Percentiles rank a stretch among this genome's conserved stretches.
Evolutionary conservation across 1,139 yeast species (phyloP).

Genomic region (Sugiyamaella sp.): DNA sequence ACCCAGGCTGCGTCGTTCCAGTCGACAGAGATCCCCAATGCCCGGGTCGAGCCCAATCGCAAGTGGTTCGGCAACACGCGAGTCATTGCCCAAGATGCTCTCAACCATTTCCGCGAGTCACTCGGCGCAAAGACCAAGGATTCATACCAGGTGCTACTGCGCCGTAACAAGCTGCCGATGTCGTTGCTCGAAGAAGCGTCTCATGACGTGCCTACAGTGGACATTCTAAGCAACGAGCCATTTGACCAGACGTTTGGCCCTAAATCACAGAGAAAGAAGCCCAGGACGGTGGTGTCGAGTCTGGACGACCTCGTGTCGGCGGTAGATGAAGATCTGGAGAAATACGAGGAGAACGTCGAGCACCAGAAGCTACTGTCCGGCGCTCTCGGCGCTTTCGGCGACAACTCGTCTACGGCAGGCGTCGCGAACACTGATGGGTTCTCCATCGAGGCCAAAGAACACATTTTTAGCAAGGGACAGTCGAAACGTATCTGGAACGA

Average conservation of each 20-base stretch:
- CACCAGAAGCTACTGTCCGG: slow-evolving; percentile 56
- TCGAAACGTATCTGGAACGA: slow-evolving; percentile 99
- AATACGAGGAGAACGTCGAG: slow-evolving; percentile 66
- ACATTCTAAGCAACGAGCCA: slow-evolving; percentile 86
- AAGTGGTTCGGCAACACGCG: slow-evolving; percentile 98
- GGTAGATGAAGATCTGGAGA: slow-evolving; percentile 60
- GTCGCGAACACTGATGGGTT: slow-evolving; percentile 72
- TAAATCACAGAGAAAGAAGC: slow-evolving; percentile 90
- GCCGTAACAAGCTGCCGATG: slow-evolving; percentile 94
- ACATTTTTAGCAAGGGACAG: slow-evolving; percentile 95
- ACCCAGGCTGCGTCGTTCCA: slow-evolving; percentile 87
- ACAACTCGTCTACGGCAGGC: slow-evolving; percentile 77
- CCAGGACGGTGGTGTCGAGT: slow-evolving; percentile 73
- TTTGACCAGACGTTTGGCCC: slow-evolving; percentile 88
- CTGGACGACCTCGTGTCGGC: slow-evolving; percentile 77
- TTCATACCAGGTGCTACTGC: slow-evolving; percentile 82
- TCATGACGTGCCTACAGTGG: slow-evolving; percentile 62
- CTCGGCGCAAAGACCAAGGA: slow-evolving; percentile 86
- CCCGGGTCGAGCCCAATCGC: slow-evolving; percentile 93
- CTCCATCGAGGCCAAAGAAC: slow-evolving; percentile 90
- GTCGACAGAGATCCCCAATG: slow-evolving; percentile 83
- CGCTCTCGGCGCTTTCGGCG: slow-evolving; percentile 56
- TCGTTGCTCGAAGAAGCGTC: slow-evolving; percentile 75
- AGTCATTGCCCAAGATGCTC: slow-evolving; percentile 95
- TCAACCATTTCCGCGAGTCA: slow-evolving; percentile 91